Percentiles rank a stretch among this genome's conserved stretches.
Conservation (phyloP, 805 yeast genomes). For the Metschnikowia shivogae region DNA sequence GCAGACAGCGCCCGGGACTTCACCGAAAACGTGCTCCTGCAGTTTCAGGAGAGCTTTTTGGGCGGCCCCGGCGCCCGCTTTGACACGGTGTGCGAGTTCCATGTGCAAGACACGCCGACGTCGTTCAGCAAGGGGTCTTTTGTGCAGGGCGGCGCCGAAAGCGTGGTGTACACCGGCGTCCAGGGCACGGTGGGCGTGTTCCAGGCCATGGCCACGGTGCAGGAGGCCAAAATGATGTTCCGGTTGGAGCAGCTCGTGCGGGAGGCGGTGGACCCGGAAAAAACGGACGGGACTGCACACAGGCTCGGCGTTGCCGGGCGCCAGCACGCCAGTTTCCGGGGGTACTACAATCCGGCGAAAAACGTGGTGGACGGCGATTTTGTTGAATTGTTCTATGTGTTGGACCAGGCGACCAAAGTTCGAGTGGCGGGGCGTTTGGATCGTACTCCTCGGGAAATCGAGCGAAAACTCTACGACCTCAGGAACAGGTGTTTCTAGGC, state of each 20-base stretch:
- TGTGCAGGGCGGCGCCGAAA: slow-evolving; percentile 60
- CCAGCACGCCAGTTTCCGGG: slow-evolving; percentile 62
- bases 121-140: slow-evolving; percentile 52
- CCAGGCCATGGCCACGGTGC: slow-evolving; percentile 58
- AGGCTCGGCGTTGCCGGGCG: slow-evolving; percentile 51
- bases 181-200: slow-evolving; percentile 79
- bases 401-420: slow-evolving; percentile 32
- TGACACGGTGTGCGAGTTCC: slow-evolving; percentile 51
- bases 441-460: slow-evolving; percentile 46
- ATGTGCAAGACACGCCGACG: slow-evolving; percentile 66
- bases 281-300: slow-evolving; percentile 24
- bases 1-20: slow-evolving; percentile 43
- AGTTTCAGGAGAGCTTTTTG: slow-evolving; percentile 28
- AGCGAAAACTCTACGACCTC: slow-evolving; percentile 49
- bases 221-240: slow-evolving; percentile 58
- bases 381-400: slow-evolving; percentile 51
- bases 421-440: slow-evolving; percentile 42
- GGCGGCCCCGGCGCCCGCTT: slow-evolving; percentile 55
- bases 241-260: slow-evolving; percentile 49
- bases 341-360: slow-evolving; percentile 78
- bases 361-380: slow-evolving; percentile 86
- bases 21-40: slow-evolving; percentile 44
- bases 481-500: slow-evolving; percentile 34
- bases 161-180: slow-evolving; percentile 66
- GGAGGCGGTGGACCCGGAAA: slow-evolving; percentile 23